phyloP scores from a whole-genome alignment of 345 rosid genomes.

The Jatropha curcas region DNA sequence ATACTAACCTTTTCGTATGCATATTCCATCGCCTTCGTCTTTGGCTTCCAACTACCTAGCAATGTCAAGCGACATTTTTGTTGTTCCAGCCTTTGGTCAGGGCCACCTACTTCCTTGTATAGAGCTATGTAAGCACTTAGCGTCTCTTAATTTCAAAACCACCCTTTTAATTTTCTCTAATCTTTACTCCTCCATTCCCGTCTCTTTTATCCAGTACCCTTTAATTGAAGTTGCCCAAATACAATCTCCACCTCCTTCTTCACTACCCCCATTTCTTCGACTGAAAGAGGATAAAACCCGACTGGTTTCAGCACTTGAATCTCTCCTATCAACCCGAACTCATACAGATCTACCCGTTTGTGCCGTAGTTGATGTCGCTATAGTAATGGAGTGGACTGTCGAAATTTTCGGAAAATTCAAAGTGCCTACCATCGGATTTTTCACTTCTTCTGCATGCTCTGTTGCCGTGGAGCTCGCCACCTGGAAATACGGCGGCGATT shows the following conservation, averaged over 20 bases:
- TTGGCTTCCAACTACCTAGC: too few relatives aligned
- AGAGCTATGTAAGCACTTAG: constrained; percentile 42
- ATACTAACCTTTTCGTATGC: too few relatives aligned
- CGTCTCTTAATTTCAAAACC: constrained; percentile 32
- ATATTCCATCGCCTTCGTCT: too few relatives aligned
- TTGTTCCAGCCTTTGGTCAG: constrained; percentile 43
- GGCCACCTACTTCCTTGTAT: constrained; percentile 46
- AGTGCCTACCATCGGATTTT: constrained; percentile 25
- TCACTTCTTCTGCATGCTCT: constrained; percentile 37
- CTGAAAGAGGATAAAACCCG: too few relatives aligned
- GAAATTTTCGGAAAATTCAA: constrained; percentile 18
- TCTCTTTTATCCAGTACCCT: not conserved
- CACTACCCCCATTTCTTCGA: too few relatives aligned
- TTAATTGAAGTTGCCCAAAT: constrained; percentile 24
- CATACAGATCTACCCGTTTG: too few relatives aligned
- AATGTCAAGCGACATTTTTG: not conserved
- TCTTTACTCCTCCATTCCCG: constrained; percentile 36
- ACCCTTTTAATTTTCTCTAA: constrained; percentile 36
- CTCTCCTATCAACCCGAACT: not conserved
- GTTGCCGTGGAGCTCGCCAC: constrained; percentile 35
- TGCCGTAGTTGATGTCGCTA: constrained; percentile 1
- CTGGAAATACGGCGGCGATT: constrained; percentile 21
- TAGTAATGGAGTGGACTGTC: constrained; percentile 5
- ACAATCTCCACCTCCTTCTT: constrained; percentile 14
- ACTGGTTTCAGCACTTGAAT: not conserved